Evolutionary conservation across 495 filamentous ascomycete genomes (phyloP), one percentile per base, ranked within the genome.

Genomic region (Thermothielavioides terrestris): DNA sequence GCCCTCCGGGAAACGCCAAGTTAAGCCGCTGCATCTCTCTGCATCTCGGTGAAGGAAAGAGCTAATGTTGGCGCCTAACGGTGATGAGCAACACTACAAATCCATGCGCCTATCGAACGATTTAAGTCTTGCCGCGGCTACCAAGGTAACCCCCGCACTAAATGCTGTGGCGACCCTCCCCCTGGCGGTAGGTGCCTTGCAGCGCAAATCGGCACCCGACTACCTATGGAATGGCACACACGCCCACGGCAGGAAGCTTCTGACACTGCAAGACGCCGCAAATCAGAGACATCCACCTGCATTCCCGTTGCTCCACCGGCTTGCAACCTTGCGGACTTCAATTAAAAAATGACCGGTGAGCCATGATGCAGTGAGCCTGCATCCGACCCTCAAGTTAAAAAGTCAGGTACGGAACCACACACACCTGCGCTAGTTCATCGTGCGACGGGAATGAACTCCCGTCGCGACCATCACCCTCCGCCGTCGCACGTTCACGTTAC

Each of bases 111-210:
- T n/a, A 10, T 8, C 28, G 28, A 31, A 31, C 28, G 14, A 14
- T 5, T 21, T 8, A 8, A 6, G 17, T 44, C n/a, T 12, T 46
- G 23, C 44, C 23, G 22, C 34, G 23, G 46, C 26, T 43, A 41
- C 46, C n/a, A n/a, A n/a, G n/a, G n/a, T n/a, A n/a, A n/a, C n/a
- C 53, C 53, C 53, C 53, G 46, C 47, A 46, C 53, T 50, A 46
- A 52, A 40, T 22, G 5, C 6, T 41, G 54, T 53, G 54, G 50
- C 50, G 46, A 30, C n/a, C 0, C 14, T 25, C 25, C 6, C 30
- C 20, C 12, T 14, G 21, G 23, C 14, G 22, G 30, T 47, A 30
- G 18, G 18, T 44, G 38, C 42, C 12, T 31, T n/a, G n/a, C n/a
- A n/a, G n/a, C n/a, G n/a, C n/a, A n/a, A n/a, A n/a, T n/a, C n/a